These are phyloP conservation scores for Cryphonectria carpinicola DNA, from an alignment of 2,329 filamentous ascomycete genomes.

Conservation along the genomic window DNA sequence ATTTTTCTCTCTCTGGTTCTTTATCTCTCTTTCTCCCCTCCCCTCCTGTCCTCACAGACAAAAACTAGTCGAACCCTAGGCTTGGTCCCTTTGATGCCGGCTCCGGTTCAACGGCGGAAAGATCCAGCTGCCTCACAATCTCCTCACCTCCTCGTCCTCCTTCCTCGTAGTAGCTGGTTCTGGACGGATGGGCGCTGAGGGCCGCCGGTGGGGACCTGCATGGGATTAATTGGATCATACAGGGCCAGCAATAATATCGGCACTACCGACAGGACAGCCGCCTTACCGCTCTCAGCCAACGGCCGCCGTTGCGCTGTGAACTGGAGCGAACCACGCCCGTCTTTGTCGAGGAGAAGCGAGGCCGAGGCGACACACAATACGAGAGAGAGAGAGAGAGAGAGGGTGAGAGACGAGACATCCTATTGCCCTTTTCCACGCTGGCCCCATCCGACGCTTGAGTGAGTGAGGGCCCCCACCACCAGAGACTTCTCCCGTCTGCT, in stretches of 20 bases:
- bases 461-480: background rate
- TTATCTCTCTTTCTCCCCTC: background rate
- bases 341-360: background rate
- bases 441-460: background rate
- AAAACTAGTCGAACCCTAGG: background rate
- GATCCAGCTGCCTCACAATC: conserved; percentile 1
- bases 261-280: conserved; percentile 24
- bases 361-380: conserved; percentile 9
- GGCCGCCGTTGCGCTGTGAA: conserved; percentile 15
- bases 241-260: conserved; percentile 28
- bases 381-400: background rate
- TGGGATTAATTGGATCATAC: conserved; percentile 27
- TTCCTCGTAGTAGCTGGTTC: conserved; percentile 1
- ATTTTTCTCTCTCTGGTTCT: background rate
- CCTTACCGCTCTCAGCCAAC: conserved; percentile 21
- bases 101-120: conserved; percentile 1
- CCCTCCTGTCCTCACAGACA: background rate
- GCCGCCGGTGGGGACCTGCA: conserved; percentile 2
- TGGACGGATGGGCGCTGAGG: conserved; percentile 6
- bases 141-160: background rate
- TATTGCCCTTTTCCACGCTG: background rate
- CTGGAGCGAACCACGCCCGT: background rate
- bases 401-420: background rate
- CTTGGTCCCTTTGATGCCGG: conserved; percentile 3
- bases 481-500: background rate